Evolutionary conservation across 1,284 basidiomycete genomes (phyloP).

Genomic region (Rhodofomes roseus): DNA sequence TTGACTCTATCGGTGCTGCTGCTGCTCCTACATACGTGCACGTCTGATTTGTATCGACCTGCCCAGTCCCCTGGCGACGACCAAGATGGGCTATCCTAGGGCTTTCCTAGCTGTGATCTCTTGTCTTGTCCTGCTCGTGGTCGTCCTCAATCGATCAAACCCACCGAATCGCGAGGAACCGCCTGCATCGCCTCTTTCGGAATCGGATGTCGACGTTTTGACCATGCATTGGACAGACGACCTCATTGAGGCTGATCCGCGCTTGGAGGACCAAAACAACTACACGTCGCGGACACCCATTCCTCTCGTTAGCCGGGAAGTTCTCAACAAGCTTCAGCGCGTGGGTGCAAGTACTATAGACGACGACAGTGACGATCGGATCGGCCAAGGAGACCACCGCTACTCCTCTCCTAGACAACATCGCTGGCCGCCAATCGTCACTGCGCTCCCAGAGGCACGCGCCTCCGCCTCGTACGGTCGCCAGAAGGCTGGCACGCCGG

Average conservation of each 20-base stretch:
- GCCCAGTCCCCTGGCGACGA: neutral
- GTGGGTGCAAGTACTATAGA: neutral
- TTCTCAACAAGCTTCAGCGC: neutral
- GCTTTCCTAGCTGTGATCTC: neutral
- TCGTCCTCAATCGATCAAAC: neutral
- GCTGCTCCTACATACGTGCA: neutral
- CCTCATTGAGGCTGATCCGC: too few species aligned
- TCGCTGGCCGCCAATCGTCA: constrained; percentile 30
- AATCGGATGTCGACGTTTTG: too few species aligned
- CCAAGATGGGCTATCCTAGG: neutral
- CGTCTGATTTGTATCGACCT: too few species aligned
- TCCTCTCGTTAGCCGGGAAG: neutral
- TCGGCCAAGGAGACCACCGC: neutral
- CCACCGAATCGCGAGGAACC: neutral
- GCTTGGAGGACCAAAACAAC: neutral
- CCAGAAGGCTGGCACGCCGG: neutral
- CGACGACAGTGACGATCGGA: neutral
- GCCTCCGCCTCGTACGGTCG: neutral
- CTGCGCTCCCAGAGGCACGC: constrained; percentile 27
- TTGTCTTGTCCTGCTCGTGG: neutral
- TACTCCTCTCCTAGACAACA: neutral
- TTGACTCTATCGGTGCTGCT: too few species aligned
- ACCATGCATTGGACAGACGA: too few species aligned
- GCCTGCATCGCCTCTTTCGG: neutral
- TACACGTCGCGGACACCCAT: neutral